Conservation (phyloP, 75 land plant species). For the Selaginella moellendorffii region DNA sequence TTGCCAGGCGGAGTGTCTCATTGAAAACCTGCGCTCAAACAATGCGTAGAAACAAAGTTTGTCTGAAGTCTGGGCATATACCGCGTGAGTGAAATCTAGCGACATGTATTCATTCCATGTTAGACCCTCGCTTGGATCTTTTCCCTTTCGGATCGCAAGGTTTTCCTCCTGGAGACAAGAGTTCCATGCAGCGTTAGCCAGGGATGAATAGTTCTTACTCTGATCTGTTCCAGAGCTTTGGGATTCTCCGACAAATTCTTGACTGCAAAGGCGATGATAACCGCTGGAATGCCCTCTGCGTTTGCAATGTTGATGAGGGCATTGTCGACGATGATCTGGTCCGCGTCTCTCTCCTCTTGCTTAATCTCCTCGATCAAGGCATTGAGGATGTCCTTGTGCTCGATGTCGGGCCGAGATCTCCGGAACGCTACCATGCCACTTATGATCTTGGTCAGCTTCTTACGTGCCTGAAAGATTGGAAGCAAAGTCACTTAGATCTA, state of each 20-base stretch:
- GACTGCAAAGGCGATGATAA: not conserved
- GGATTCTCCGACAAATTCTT: not conserved
- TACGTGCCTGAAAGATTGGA: not conserved
- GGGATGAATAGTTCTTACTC: not conserved
- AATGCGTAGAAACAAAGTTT: not conserved
- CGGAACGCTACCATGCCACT: not conserved
- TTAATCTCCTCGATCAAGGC: not conserved
- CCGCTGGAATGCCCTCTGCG: not conserved
- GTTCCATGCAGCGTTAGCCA: not conserved
- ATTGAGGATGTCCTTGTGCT: not conserved
- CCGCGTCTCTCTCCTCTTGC: not conserved
- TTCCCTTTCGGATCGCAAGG: not conserved
- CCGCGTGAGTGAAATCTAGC: slow-evolving; percentile 79
- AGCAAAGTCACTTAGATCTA: not conserved
- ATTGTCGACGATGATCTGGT: not conserved
- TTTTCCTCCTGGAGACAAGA: not conserved
- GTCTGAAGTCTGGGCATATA: slow-evolving; percentile 19
- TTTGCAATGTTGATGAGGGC: not conserved
- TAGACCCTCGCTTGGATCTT: slow-evolving; percentile 19
- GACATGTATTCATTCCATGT: slow-evolving; percentile 85
- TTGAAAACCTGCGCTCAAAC: slow-evolving; percentile 51
- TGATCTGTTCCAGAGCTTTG: not conserved
- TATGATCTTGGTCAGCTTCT: not conserved
- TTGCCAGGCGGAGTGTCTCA: slow-evolving; percentile 81
- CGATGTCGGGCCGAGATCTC: not conserved